Base-by-base conservation (phyloP, 225 moss, liverwort and hornwort genomes). In the Sphagnum contortum region DNA sequence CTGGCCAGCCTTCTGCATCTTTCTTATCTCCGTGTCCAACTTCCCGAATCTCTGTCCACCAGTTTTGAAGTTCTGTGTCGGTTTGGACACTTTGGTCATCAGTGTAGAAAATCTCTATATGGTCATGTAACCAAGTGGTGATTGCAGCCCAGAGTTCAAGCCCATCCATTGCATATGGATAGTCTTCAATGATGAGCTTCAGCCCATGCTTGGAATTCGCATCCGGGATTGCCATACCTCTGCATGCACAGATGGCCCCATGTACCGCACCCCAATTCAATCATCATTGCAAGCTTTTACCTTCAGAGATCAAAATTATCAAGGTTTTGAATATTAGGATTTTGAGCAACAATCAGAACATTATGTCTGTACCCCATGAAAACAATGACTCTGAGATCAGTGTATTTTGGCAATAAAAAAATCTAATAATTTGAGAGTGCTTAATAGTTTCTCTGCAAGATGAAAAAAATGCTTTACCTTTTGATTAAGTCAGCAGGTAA, bases 21-120 rank as follows among this genome's bases (percentile, higher is more conserved):
- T 64, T 74, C 75, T 85, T 88, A 75, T 88, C 88, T 44, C 79
- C 84, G 49, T 89, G 87, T 3, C 89, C 89, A 3, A 81, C 79
- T 4, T 3, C 73, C 9, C 89, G 81, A 50, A 89, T 79, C 60
- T 89, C 89, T 3, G 67, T 65, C 89, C 89, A 89, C 89, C 89
- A 89, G 50, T 66, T 70, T 64, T 84, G 83, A 8, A 89, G 83
- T 72, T 89, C 89, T 50, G 12, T 2, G 68, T 89, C 89, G 3
- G 68, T 50, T 0, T 56, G 63, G 12, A 89, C 79, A 7, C 57
- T 57, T 49, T 12, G 47, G 13, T 81, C 79, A 6, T 79, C 70
- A 4, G 64, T 6, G 70, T 89, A 89, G 61, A 75, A 66, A 13
- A 81, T 68, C 10, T 6, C 57, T 48, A 87, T 69, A 46, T 87